Evolutionary conservation across 306 rosid species (phyloP), one percentile per base, ranked within the genome.

Genomic region (Castanea crenata): DNA sequence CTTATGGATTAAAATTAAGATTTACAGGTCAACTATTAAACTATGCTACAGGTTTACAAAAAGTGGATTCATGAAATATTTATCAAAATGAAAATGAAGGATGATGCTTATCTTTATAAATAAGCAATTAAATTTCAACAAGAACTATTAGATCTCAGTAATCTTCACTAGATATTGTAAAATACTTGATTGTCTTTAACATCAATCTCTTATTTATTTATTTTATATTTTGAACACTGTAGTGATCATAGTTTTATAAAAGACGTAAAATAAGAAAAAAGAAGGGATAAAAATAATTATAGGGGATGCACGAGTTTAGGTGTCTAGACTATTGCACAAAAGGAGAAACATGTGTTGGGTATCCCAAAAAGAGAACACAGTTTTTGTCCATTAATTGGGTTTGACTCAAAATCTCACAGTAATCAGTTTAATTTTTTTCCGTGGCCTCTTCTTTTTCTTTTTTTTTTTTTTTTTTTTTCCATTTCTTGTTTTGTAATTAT

Each of bases 11-110:
- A 65, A 46, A 76, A 41, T 51, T 12, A 54, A 73, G 62, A 70
- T 34, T 75, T 64, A 64, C 55, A 3, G 85, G 83, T 81, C 88
- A 81, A 81, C 75, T 29, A 71, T 70, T 75, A 78, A 74, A 74
- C 77, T 21, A 78, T 51, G 58, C 23, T 52, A 38, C n/a, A 35
- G 70, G 34, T 41, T 34, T 23, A 41, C 57, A 29, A 58, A 80
- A 77, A 54, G 71, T 49, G 23, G 71, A 13, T 68, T 58, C 32
- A 44, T 55, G 67, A 35, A 69, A 56, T 54, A 51, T 51, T 35
- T 16, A 71, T 58, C 58, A 27, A 23, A 68, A 56, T 52, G 35
- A 78, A 78, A 31, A 41, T 63, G 65, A 65, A 77, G 64, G 79
- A 73, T 38, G 79, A 77, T 65, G 63, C 74, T 78, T 51, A 61